phyloP scores from a whole-genome alignment of 2,329 filamentous ascomycete genomes.

The Claviceps sp. region DNA sequence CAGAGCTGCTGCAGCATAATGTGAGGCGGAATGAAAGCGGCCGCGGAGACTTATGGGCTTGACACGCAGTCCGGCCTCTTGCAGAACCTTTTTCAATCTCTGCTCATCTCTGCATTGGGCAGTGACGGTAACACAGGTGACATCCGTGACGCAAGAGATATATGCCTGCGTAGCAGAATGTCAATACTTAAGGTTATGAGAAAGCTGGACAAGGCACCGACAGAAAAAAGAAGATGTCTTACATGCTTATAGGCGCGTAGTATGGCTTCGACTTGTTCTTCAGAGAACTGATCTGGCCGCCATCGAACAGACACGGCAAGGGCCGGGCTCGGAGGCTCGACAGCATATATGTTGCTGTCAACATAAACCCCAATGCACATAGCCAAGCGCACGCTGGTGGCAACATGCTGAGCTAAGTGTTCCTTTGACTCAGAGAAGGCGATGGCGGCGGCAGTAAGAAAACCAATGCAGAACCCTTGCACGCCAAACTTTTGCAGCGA shows the following conservation, averaged over 20 bases:
- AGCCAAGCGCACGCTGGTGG: not conserved
- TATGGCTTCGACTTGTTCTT: not conserved
- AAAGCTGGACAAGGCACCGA: not conserved
- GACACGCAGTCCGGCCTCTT: not conserved
- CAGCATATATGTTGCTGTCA: not conserved
- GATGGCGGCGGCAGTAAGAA: not conserved
- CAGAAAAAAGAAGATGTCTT: not conserved
- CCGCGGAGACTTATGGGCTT: not conserved
- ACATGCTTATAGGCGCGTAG: not conserved
- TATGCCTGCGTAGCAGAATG: not conserved
- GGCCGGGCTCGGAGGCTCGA: not conserved
- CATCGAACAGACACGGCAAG: not conserved
- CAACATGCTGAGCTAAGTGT: not conserved
- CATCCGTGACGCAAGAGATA: not conserved
- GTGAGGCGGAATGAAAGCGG: not conserved
- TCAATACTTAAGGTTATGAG: not conserved
- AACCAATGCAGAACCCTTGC: not conserved
- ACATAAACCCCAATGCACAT: not conserved
- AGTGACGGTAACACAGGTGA: not conserved
- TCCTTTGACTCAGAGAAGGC: not conserved
- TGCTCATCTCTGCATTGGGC: not conserved
- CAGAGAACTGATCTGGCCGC: not conserved
- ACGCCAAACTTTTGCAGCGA: not conserved
- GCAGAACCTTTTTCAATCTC: not conserved
- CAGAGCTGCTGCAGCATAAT: not conserved